Evolutionary conservation across 441 rosid species (phyloP).

Genomic region (Pelargonium fulgidum): DNA sequence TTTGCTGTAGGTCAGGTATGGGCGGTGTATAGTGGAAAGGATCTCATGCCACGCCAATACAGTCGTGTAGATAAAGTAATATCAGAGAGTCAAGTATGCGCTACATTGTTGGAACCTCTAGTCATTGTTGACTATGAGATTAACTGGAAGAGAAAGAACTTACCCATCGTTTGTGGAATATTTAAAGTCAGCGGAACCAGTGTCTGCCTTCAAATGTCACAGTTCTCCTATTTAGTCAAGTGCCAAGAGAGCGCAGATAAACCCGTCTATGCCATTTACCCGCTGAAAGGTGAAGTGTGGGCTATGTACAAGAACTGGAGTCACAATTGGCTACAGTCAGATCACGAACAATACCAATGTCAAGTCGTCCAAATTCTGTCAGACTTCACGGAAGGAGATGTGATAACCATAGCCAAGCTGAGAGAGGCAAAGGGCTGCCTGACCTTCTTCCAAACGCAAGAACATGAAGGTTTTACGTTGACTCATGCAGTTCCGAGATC

Average conservation of each 20-base stretch:
- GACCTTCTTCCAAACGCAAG: conserved; percentile 20
- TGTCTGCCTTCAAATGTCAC: conserved; percentile 17
- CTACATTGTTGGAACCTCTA: conserved; percentile 23
- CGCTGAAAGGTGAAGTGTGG: conserved; percentile 27
- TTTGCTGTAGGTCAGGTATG: conserved; percentile 22
- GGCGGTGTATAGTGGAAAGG: conserved; percentile 23
- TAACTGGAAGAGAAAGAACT: conserved; percentile 16
- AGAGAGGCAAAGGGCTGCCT: conserved; percentile 21
- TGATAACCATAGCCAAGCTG: conserved; percentile 15
- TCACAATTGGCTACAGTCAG: conserved; percentile 11
- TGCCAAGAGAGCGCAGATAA: conserved; percentile 14
- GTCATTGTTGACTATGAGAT: conserved; percentile 21
- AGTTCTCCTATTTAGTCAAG: conserved; percentile 17
- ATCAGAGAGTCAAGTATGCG: conserved; percentile 17
- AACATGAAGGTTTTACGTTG: conserved; percentile 22
- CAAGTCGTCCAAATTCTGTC: conserved; percentile 22
- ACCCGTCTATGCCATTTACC: conserved; percentile 18
- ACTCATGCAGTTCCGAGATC: conserved; percentile 17
- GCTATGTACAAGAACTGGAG: conserved; percentile 23
- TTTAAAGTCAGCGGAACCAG: conserved; percentile 19
- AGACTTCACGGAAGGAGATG: conserved; percentile 17
- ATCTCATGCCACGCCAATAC: conserved; percentile 21
- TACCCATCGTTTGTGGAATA: conserved; percentile 23
- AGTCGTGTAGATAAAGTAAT: conserved; percentile 6
- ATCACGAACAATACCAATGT: conserved; percentile 14